Base-by-base conservation (phyloP, 768 basidiomycete species). In the Brasilioporus rufonigricans region DNA sequence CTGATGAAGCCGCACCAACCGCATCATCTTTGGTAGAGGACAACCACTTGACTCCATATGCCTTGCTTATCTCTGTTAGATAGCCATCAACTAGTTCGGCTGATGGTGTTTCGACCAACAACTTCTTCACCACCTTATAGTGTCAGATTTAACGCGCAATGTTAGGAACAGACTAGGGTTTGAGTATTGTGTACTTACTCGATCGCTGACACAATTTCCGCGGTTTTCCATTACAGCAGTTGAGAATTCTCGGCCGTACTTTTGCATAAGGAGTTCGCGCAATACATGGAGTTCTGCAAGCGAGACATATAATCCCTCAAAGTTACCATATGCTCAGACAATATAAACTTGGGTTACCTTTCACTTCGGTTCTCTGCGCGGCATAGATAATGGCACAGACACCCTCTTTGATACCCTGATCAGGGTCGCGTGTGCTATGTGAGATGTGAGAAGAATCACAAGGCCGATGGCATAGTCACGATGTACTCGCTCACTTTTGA, bases 221-320 rank as follows among this genome's bases (percentile, higher is more conserved):
- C 78, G 81, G 69, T 96, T 94, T 69, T 94, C 91, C 80, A 93
- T 90, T 2, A 90, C 85, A n/a, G 82, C 80, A 18, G 86, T 61
- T 16, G 94, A 84, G 69, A 91, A 98, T 44, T 94, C 92, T 21
- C 96, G 85, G 18, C 96, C 94, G 67, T 86, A 97, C 74, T 97
- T 97, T 69, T 94, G 91, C 89, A 95, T 91, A 54, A 99, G 80
- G 68, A 98, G 83, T 69, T 98, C 95, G 51, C 97, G 86, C 48
- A 98, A 73, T 35, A 93, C 76, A 60, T 97, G 91, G 36, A 99
- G 80, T 68, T 98, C 94, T 61, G 21, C 27, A 26, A 41, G 14
- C 12, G 24, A 26, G 9, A 44, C 16, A 9, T 19, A 29, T 8
- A 10, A 40, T 4, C 39, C 4, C 19, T 13, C 7, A 21, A 4